Evolutionary conservation across 805 yeast genomes (phyloP), one percentile per base, ranked within the genome.

Genomic region (Candida quercuum): DNA sequence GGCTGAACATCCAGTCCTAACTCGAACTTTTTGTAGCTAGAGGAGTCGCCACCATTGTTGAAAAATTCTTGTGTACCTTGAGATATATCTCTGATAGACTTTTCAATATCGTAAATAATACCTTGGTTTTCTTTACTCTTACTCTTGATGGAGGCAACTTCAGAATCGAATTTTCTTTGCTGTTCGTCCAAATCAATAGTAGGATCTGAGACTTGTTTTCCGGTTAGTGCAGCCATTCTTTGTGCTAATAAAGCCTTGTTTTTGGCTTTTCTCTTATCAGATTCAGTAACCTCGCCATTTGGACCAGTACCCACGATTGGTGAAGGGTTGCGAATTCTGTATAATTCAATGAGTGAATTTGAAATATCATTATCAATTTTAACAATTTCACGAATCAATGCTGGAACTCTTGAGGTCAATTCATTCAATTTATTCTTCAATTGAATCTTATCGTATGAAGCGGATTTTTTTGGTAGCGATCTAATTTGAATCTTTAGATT

Each of bases 181-280:
- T 66, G 63, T 21, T 54, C 47, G 28, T 60, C 71, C 27, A 60
- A 49, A 8, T 59, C 65, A 15, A 47, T 58, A 18, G 67, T 70
- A 30, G 65, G 58, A 23, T 64, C 64, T 7, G 70, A 61, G 3
- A 69, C 64, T 7, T 74, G 66, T 51, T 79, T 82, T 6, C 96
- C 96, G 0, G 97, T 89, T 51, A 91, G 72, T 4, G 91, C 86
- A 21, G 96, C 95, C 95, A 91, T 88, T 48, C 95, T 74, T 35
- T 89, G 85, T 45, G 80, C 78, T 49, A 93, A 67, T 39, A 79
- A 63, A 28, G 91, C 94, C 54, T 84, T 82, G 29, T 86, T 80
- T 48, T 74, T 81, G 28, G 91, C 93, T 50, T 84, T 83, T 45
- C 84, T 74, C 42, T 84, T 74, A 56, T 89, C 97, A 12, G 77